Percentiles rank a stretch among this genome's conserved stretches.
Conservation (phyloP, 1,284 basidiomycete genomes). For the Agroathelia rolfsii region DNA sequence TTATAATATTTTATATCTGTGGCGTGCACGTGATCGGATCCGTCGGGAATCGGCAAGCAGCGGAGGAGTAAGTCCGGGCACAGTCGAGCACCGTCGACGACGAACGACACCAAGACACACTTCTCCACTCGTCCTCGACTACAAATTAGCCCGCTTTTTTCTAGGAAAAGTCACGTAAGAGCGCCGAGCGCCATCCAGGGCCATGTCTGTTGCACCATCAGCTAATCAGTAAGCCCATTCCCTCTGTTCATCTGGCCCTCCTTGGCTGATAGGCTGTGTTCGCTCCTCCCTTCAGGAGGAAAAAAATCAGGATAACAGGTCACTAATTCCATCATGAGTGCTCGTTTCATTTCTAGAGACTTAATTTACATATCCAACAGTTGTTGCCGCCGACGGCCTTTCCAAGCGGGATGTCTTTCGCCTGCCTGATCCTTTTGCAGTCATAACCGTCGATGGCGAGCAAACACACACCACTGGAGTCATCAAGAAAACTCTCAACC, state of each 20-base stretch:
- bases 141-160: no score
- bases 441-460: slow-evolving; percentile 91
- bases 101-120: no score
- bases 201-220: no score
- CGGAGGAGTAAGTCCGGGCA: no score
- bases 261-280: slow-evolving; percentile 5
- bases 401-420: slow-evolving; percentile 87
- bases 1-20: no score
- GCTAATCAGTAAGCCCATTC: no score
- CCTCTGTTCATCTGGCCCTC: slow-evolving; percentile 17
- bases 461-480: slow-evolving; percentile 89
- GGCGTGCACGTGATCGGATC: no score
- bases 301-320: slow-evolving; percentile 58
- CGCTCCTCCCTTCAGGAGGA: slow-evolving; percentile 26
- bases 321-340: neutral
- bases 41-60: no score
- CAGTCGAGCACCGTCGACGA: no score
- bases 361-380: slow-evolving; percentile 28
- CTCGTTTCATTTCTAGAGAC: slow-evolving; percentile 1
- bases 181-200: no score
- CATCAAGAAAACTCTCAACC: slow-evolving; percentile 77
- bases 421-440: slow-evolving; percentile 93
- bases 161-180: no score
- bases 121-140: no score
- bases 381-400: slow-evolving; percentile 82